A percentile compares a stretch with the other conserved stretches of the same genome.
phyloP scores from a whole-genome alignment of 2,329 filamentous ascomycete genomes.

The Thielaviopsis punctulata region DNA sequence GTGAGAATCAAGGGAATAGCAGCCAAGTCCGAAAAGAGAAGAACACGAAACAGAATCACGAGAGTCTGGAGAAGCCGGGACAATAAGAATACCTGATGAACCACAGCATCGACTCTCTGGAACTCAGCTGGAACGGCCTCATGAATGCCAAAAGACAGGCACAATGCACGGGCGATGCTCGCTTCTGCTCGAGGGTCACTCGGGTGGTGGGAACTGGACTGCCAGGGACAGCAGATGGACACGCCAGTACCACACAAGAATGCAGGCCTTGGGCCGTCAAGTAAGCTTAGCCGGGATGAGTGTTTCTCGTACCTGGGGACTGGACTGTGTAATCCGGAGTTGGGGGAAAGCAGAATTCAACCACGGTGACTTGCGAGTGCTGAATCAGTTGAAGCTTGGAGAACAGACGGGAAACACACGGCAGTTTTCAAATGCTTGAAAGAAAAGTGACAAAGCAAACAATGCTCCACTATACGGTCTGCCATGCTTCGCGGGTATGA shows the following conservation, averaged over 20 bases:
- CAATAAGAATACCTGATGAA: background rate
- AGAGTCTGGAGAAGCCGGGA: background rate
- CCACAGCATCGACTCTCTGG: background rate
- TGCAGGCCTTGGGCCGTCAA: background rate
- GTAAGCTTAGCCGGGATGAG: too few relatives aligned
- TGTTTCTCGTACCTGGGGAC: too few relatives aligned
- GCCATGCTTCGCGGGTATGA: too few relatives aligned
- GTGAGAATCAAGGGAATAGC: background rate
- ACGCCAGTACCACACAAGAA: background rate
- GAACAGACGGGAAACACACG: too few relatives aligned
- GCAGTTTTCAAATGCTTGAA: too few relatives aligned
- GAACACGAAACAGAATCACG: background rate
- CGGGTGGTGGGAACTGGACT: background rate
- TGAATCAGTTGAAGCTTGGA: too few relatives aligned
- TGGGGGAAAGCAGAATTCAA: too few relatives aligned
- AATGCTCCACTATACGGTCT: too few relatives aligned
- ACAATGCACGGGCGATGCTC: background rate
- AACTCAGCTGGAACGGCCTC: background rate
- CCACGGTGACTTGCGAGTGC: too few relatives aligned
- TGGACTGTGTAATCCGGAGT: too few relatives aligned
- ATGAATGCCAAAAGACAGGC: background rate
- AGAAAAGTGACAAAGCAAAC: too few relatives aligned
- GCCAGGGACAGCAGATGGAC: background rate
- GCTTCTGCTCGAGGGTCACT: background rate
- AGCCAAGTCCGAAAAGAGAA: background rate